Conservation (phyloP, 352 stramenopile genomes). For the Blastocystis sp. region DNA sequence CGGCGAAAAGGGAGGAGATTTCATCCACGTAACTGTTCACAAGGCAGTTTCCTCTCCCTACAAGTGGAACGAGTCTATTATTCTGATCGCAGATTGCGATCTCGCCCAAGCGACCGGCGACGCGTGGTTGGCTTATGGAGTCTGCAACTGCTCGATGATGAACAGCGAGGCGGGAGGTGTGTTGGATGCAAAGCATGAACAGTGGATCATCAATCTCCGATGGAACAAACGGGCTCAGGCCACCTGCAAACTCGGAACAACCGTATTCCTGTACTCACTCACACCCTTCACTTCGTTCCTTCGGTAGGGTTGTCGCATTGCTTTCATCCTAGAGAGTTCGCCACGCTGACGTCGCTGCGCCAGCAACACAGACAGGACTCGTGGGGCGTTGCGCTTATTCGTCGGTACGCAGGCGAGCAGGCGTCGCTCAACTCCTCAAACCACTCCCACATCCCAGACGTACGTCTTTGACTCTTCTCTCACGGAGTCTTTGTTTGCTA, state of each 20-base stretch:
- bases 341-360: neutral
- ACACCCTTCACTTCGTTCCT: neutral
- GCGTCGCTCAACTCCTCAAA: neutral
- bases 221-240: neutral
- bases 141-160: neutral
- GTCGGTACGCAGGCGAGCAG: neutral
- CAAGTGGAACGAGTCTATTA: conserved; percentile 21
- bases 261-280: neutral
- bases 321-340: neutral
- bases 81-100: neutral
- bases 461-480: neutral
- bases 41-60: neutral
- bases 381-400: neutral
- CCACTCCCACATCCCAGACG: neutral
- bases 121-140: neutral
- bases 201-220: neutral
- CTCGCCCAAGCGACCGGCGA: neutral
- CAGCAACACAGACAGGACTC: neutral
- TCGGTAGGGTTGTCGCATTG: neutral
- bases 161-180: neutral
- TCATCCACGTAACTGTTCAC: neutral
- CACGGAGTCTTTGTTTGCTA: neutral
- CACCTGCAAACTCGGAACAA: neutral
- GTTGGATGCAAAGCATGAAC: neutral
- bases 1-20: neutral